Conservation (phyloP, 2,329 filamentous ascomycete species). For the Hypoxylon sp. region DNA sequence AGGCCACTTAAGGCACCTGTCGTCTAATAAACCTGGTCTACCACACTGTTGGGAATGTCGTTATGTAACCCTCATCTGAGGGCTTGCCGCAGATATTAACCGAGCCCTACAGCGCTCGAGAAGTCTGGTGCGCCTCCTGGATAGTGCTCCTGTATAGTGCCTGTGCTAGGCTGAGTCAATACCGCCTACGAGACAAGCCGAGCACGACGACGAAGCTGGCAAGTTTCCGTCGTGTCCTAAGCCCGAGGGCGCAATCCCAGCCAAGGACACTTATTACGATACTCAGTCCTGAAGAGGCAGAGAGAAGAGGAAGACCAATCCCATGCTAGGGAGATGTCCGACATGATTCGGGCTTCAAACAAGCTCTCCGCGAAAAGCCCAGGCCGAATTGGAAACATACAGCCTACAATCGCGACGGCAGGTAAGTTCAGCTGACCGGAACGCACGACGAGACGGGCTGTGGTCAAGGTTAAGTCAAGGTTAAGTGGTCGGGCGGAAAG, state of each 20-base stretch:
- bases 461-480: no score
- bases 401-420: not conserved
- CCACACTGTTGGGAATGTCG: not conserved
- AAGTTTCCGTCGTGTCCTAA: no score
- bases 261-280: not conserved
- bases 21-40: no score
- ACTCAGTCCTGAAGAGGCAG: not conserved
- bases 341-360: not conserved
- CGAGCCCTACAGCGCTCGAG: slow-evolving; percentile 20
- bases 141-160: no score
- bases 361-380: not conserved
- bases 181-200: not conserved
- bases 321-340: not conserved
- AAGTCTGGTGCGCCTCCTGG: no score
- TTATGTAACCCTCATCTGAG: not conserved
- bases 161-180: no score
- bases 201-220: no score
- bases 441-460: no score
- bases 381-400: no score
- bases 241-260: no score
- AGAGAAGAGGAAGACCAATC: not conserved
- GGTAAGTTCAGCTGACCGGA: not conserved
- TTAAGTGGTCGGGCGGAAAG: slow-evolving; percentile 27
- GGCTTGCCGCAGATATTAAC: slow-evolving; percentile 25
- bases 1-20: no score